These are phyloP conservation scores for Chrysoporthe austroafricana DNA, from an alignment of 2,329 filamentous ascomycete species.

Conservation along the genomic window DNA sequence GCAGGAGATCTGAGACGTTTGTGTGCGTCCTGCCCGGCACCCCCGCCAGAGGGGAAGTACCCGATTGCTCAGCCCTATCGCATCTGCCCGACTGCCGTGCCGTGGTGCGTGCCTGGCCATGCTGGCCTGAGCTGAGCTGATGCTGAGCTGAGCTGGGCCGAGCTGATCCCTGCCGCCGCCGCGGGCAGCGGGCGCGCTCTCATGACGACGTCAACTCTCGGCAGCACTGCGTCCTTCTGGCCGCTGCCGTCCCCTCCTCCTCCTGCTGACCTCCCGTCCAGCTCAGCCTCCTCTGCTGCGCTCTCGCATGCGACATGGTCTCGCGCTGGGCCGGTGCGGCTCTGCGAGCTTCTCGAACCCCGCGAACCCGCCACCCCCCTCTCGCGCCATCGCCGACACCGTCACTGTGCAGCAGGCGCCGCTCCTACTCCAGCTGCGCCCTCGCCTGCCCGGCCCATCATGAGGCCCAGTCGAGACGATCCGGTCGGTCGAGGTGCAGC, in stretches of 20 bases:
- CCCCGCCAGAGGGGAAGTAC: not conserved
- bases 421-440: constrained; percentile 11
- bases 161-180: not conserved
- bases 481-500: not conserved
- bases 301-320: constrained; percentile 20
- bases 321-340: constrained; percentile 21
- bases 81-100: not conserved
- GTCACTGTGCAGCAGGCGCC: not conserved
- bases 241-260: not conserved
- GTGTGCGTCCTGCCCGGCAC: not conserved
- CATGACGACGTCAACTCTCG: constrained; percentile 1
- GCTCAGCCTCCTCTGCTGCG: not conserved
- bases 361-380: not conserved
- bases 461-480: not conserved
- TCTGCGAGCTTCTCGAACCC: constrained; percentile 20
- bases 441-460: not conserved
- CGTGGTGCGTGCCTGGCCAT: not conserved
- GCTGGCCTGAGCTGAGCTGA: not conserved
- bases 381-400: not conserved
- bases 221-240: not conserved
- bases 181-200: not conserved
- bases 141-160: not conserved
- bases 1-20: not conserved
- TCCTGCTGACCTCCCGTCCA: not conserved
- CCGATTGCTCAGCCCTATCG: constrained; percentile 18